Conservation (phyloP, 495 filamentous ascomycete genomes). For the Lophium mytilinum region DNA sequence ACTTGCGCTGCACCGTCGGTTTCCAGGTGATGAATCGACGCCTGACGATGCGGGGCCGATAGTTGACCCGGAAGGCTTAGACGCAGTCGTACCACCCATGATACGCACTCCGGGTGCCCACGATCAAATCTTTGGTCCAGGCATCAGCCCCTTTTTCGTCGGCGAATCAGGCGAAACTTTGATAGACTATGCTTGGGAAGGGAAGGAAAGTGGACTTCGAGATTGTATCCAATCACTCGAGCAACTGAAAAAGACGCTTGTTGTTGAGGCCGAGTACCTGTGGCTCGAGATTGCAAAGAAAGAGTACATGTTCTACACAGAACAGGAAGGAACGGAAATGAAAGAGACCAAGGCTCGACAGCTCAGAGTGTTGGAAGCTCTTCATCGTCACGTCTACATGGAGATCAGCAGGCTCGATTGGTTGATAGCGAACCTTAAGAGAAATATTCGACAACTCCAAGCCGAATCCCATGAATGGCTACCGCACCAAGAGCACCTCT, state of each 20-base stretch:
- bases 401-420: conserved; percentile 1
- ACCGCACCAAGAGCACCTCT: not conserved
- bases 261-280: not conserved
- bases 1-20: no score
- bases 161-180: no score
- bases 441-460: conserved; percentile 3
- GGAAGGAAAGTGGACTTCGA: no score
- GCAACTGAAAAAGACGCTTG: not conserved
- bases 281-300: conserved; percentile 3
- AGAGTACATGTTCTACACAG: not conserved
- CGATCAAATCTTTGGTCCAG: no score
- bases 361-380: not conserved
- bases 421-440: conserved; percentile 6
- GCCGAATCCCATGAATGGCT: not conserved
- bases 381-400: not conserved
- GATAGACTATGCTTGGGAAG: no score
- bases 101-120: no score
- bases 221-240: not conserved
- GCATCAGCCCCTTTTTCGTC: no score
- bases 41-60: no score
- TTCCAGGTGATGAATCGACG: no score
- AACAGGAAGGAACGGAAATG: not conserved
- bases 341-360: not conserved
- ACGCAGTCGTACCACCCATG: no score
- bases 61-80: no score